A percentile compares a stretch with the other conserved stretches of the same genome.
Evolutionary conservation across 257 asterid genomes (phyloP).

Genomic region (Solanum peruvianum): DNA sequence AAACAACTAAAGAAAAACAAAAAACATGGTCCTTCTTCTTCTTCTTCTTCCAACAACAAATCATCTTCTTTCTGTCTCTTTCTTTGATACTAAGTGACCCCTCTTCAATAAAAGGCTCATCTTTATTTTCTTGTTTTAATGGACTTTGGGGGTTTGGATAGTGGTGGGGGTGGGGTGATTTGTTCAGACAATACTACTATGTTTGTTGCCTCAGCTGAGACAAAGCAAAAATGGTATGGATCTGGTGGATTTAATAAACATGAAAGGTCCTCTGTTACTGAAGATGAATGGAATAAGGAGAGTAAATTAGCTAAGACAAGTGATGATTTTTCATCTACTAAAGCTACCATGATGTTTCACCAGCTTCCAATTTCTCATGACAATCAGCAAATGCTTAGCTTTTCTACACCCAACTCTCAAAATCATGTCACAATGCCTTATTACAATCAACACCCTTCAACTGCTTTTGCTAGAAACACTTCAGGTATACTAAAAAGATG

Average conservation of each 20-base stretch:
- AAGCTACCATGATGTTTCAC: conserved; percentile 19
- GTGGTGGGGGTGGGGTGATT: conserved; percentile 14
- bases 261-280: conserved; percentile 28
- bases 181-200: conserved; percentile 15
- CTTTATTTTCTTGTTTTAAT: conserved; percentile 20
- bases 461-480: conserved; percentile 15
- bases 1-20: neutral
- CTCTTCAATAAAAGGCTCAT: neutral
- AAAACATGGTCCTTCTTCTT: conserved; percentile 30
- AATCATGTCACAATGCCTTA: conserved; percentile 27
- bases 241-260: conserved; percentile 48
- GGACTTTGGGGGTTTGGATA: conserved; percentile 75
- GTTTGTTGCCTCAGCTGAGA: conserved; percentile 2
- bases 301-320: conserved; percentile 34
- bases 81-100: neutral
- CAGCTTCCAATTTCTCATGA: conserved; percentile 1
- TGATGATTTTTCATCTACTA: conserved; percentile 17
- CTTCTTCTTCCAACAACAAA: conserved; percentile 10
- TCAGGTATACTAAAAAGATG: neutral
- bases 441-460: conserved; percentile 29
- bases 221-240: conserved; percentile 42
- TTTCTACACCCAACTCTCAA: conserved; percentile 56
- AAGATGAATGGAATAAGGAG: conserved; percentile 40
- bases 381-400: conserved; percentile 82
- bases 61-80: conserved; percentile 14